Percentiles rank a stretch among this genome's conserved stretches.
These are phyloP conservation scores for Verticillium klebahnii DNA, from an alignment of 2,329 filamentous ascomycete species.

Conservation along the genomic window DNA sequence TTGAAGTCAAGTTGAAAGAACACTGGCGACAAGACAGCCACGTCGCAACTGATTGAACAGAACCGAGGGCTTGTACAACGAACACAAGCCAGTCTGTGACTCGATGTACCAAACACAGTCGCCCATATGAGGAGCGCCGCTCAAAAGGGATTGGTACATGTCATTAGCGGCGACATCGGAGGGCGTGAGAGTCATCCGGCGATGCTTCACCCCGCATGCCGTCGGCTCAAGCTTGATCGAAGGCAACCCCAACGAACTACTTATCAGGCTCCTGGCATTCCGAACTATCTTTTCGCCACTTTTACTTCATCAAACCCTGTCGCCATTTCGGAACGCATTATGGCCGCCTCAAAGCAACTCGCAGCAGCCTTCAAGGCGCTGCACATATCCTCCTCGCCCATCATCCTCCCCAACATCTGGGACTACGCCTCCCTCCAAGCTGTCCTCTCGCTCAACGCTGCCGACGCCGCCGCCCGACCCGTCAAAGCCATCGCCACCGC, in stretches of 20 bases:
- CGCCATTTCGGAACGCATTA: not conserved
- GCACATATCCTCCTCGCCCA: conserved; percentile 44
- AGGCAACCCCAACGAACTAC: not conserved
- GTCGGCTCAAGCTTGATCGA: not conserved
- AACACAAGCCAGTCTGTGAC: no score
- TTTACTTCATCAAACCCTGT: not conserved
- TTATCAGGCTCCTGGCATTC: not conserved
- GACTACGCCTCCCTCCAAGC: conserved; percentile 43
- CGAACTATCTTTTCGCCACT: not conserved
- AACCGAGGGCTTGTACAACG: no score
- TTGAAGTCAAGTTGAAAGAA: no score
- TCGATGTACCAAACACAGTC: no score
- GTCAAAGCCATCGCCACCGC: conserved; percentile 42
- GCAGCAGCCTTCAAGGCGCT: conserved; percentile 36
- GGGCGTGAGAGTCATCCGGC: not conserved
- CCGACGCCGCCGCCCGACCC: conserved; percentile 21
- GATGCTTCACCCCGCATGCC: not conserved
- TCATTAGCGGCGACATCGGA: not conserved
- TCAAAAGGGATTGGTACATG: not conserved
- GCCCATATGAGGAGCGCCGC: not conserved
- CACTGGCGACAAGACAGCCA: no score
- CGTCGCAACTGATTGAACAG: no score
- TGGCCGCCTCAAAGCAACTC: conserved; percentile 20
- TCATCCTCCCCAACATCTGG: conserved; percentile 53
- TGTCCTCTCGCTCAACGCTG: conserved; percentile 36